Evolutionary conservation across 164 flowering plant species (phyloP).

Genomic region (Amborella trichopoda): DNA sequence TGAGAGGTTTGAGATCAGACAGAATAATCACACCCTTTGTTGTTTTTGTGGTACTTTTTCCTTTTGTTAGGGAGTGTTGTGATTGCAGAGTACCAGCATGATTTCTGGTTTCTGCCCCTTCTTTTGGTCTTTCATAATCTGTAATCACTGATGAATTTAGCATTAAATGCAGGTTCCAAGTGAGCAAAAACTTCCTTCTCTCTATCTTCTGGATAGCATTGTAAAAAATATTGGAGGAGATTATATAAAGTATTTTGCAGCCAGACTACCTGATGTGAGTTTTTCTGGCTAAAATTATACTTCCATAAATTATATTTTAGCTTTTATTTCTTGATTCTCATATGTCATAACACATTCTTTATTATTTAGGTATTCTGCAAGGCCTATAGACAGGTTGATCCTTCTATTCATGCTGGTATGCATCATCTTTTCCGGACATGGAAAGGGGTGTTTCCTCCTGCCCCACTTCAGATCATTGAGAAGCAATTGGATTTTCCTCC

Average conservation of each 20-base stretch:
- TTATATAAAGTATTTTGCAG: slow-evolving; percentile 77
- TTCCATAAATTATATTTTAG: not conserved
- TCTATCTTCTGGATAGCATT: slow-evolving; percentile 96
- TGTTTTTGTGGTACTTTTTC: too few relatives aligned
- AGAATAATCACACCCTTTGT: too few relatives aligned
- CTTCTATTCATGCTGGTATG: slow-evolving; percentile 68
- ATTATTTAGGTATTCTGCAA: slow-evolving; percentile 78
- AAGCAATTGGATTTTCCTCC: slow-evolving; percentile 69
- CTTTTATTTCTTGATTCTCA: not conserved
- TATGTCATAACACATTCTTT: not conserved
- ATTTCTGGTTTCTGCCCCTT: too few relatives aligned
- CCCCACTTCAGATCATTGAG: slow-evolving; percentile 73
- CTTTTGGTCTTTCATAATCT: too few relatives aligned
- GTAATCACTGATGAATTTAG: too few relatives aligned
- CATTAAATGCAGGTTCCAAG: slow-evolving; percentile 92
- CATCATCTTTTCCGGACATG: slow-evolving; percentile 98
- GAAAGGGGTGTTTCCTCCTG: slow-evolving; percentile 83
- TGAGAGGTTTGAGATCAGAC: too few relatives aligned
- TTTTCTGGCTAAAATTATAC: slow-evolving; percentile 1
- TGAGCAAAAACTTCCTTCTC: slow-evolving; percentile 92
- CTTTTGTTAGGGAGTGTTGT: too few relatives aligned
- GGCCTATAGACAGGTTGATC: slow-evolving; percentile 80
- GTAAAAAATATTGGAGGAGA: slow-evolving; percentile 97
- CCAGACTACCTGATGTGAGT: slow-evolving; percentile 88
- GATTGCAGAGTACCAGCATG: too few relatives aligned